Evolutionary conservation across 2,329 filamentous ascomycete species (phyloP).

Genomic region (Ceratocystis ficicola): DNA sequence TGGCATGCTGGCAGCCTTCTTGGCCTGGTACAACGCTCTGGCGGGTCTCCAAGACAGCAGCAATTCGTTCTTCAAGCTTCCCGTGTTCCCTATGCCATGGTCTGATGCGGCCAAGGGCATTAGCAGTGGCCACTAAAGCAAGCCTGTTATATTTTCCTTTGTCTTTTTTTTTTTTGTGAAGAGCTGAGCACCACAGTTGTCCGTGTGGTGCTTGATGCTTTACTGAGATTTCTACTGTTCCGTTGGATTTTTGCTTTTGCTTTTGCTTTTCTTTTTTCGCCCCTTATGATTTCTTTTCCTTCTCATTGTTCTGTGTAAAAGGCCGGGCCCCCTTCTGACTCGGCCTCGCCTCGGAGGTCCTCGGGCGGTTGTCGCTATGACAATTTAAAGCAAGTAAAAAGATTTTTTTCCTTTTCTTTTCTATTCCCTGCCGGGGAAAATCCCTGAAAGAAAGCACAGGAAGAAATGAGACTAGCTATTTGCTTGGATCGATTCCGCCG

Average conservation of each 20-base stretch:
- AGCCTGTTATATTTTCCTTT: background rate
- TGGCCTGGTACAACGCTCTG: constrained; percentile 79
- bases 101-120: constrained; percentile 49
- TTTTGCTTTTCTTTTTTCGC: background rate
- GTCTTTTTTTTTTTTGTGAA: background rate
- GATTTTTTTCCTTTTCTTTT: background rate
- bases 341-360: constrained; percentile 1
- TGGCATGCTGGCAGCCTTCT: constrained; percentile 66
- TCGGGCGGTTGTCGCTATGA: constrained; percentile 6
- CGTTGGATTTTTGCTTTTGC: constrained; percentile 3
- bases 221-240: background rate
- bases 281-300: background rate
- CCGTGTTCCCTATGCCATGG: constrained; percentile 92
- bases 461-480: background rate
- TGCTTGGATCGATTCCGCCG: background rate
- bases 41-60: constrained; percentile 71
- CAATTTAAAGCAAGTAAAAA: background rate
- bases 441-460: background rate
- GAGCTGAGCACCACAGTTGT: constrained; percentile 3
- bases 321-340: background rate
- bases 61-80: constrained; percentile 80
- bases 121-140: constrained; percentile 26
- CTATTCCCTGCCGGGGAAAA: background rate
- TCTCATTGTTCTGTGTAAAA: background rate
- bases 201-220: background rate